phyloP scores from a whole-genome alignment of 345 rosid genomes.

The Gynandropsis gynandra region DNA sequence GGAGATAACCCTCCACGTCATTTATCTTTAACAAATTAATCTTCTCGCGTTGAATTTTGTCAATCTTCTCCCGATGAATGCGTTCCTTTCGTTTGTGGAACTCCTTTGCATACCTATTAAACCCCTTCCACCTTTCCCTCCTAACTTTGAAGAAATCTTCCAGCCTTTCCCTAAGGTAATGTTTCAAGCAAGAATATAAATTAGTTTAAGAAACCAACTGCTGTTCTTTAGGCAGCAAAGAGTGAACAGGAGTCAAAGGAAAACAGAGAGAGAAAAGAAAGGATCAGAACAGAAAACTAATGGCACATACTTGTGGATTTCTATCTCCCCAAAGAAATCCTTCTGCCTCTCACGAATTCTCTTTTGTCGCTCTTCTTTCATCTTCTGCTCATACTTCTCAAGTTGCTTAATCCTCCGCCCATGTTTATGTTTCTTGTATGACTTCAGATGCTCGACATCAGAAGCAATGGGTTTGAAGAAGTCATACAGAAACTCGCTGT shows the following conservation, averaged over 20 bases:
- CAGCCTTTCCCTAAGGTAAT: conserved; percentile 63
- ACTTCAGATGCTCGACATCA: conserved; percentile 66
- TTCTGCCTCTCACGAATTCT: conserved; percentile 95
- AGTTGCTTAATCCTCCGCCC: conserved; percentile 87
- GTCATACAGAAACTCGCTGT: conserved; percentile 70
- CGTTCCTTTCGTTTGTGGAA: conserved; percentile 91
- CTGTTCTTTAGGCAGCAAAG: neutral
- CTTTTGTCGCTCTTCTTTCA: conserved; percentile 93
- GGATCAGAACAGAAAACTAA: conserved; percentile 1
- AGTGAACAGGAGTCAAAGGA: conserved; percentile 4
- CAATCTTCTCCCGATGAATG: conserved; percentile 82
- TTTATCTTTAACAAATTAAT: conserved; percentile 83
- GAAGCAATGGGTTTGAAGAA: conserved; percentile 66
- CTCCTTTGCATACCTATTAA: conserved; percentile 83
- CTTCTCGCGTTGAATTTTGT: conserved; percentile 93
- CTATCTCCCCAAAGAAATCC: conserved; percentile 88
- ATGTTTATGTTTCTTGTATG: conserved; percentile 77
- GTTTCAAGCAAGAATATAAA: conserved; percentile 10
- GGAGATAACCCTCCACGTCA: conserved; percentile 94
- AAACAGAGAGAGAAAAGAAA: conserved; percentile 1
- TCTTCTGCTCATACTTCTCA: conserved; percentile 74
- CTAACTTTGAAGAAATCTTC: conserved; percentile 70
- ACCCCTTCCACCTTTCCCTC: conserved; percentile 88
- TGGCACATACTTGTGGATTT: conserved; percentile 67
- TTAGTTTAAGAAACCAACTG: neutral